Base-by-base conservation (phyloP, 2,329 filamentous ascomycete genomes). In the Fusarium sp. region DNA sequence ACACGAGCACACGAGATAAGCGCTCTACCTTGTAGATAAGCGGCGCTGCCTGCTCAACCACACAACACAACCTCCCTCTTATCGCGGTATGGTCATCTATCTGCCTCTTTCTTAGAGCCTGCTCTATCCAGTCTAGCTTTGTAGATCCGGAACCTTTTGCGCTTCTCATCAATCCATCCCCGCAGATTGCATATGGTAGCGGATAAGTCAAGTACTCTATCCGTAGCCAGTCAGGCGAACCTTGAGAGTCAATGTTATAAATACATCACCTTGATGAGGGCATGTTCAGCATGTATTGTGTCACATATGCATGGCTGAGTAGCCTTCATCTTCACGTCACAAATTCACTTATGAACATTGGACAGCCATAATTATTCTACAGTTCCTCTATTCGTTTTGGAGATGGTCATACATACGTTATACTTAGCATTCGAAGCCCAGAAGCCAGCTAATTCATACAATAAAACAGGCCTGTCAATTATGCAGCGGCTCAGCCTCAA, bases 401-500 rank as follows among this genome's bases (percentile, higher is more conserved):
- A 55, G 48, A 67, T 62, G 41, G 19, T 67, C 52, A 51, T 67
- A 69, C 62, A 51, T 58, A 68, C 61, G 45, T 40, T 56, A 20
- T 39, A 25, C 49, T 58, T 41, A 33, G 48, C 56, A 13, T 32
- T 54, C 27, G 17, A 46, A 54, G 48, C 56, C 45, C 57, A 57
- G 51, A 41, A 41, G 22, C 19, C 27, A 37, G 27, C 40, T 23
- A 68, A 69, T 62, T 56, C 40, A 27, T 67, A 70, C 56, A 56
- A 44, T 37, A 62, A 59, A 69, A 53, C 19, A 56, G 40, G 40
- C 32, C 51, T 22, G 45, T 45, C 23, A 10, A 46, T 23, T 40
- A 62, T 40, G 23, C 56, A 52, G 25, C 55, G 53, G 23, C 33
- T 49, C 40, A 32, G 20, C 51, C 49, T 19, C 22, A 45, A 61